Conservation (phyloP, 164 flowering plant genomes). For the Liriodendron chinense region DNA sequence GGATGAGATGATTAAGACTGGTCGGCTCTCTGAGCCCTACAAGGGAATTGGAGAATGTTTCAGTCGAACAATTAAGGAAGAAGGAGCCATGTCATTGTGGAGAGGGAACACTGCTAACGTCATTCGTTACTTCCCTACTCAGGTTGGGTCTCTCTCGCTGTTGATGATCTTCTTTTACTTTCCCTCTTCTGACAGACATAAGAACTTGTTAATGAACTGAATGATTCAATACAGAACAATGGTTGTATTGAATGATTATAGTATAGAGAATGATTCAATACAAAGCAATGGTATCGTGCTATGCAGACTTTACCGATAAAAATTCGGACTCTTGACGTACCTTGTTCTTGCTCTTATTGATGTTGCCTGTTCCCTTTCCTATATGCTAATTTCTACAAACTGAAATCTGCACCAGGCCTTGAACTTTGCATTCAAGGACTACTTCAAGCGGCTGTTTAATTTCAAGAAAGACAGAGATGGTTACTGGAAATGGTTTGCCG, state of each 20-base stretch:
- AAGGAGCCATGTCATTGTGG: slow-evolving; percentile 67
- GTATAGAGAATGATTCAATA: too few relatives aligned
- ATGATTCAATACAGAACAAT: too few relatives aligned
- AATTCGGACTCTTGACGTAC: neutral
- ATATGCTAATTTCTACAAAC: neutral
- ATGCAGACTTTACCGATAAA: too few relatives aligned
- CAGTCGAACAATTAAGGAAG: slow-evolving; percentile 59
- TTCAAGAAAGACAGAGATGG: slow-evolving; percentile 86
- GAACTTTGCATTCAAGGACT: slow-evolving; percentile 93
- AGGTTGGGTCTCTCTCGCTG: slow-evolving; percentile 34
- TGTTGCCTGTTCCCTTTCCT: neutral
- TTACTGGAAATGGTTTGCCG: slow-evolving; percentile 85
- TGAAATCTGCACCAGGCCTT: slow-evolving; percentile 48
- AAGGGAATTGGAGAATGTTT: slow-evolving; percentile 88
- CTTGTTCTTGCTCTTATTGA: neutral
- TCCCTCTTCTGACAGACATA: neutral
- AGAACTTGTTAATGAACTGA: too few relatives aligned
- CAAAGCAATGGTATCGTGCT: too few relatives aligned
- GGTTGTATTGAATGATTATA: too few relatives aligned
- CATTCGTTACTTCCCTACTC: slow-evolving; percentile 91
- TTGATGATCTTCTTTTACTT: neutral
- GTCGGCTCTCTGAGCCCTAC: slow-evolving; percentile 80
- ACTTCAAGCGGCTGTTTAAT: slow-evolving; percentile 79
- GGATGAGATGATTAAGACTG: slow-evolving; percentile 80
- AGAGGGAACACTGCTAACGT: slow-evolving; percentile 91